phyloP scores from a whole-genome alignment of 163 green algal species.

The Chlamydomonas reinhardtii region DNA sequence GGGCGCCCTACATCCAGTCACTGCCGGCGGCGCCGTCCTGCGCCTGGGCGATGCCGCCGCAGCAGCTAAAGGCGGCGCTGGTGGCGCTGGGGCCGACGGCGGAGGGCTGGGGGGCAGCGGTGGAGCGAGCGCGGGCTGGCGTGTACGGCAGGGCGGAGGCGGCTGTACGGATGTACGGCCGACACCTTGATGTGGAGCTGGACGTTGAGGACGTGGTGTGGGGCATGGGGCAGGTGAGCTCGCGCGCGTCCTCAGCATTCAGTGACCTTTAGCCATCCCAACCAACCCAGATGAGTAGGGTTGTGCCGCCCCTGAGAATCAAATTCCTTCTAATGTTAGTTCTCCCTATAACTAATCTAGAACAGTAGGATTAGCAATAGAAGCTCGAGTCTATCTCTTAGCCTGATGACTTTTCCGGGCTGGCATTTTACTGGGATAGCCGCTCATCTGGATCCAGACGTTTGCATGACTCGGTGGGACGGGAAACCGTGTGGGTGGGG shows the following conservation, averaged over 20 bases:
- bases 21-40: slow-evolving; percentile 20
- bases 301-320: no score
- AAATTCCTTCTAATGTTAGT: no score
- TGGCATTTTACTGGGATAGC: no score
- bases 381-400: no score
- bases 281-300: no score
- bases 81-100: not conserved
- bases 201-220: slow-evolving; percentile 24
- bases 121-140: not conserved
- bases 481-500: no score
- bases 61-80: not conserved
- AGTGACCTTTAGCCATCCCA: no score
- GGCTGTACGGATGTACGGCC: slow-evolving; percentile 15
- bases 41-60: slow-evolving; percentile 24
- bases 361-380: no score
- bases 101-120: slow-evolving; percentile 1
- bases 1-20: slow-evolving; percentile 49
- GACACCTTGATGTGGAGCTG: not conserved
- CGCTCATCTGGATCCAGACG: no score
- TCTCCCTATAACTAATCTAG: no score
- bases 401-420: no score
- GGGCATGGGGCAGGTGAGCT: slow-evolving; percentile 33
- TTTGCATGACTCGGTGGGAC: no score
- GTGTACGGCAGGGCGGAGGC: slow-evolving; percentile 9
- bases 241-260: not conserved